A percentile compares a stretch with the other conserved stretches of the same genome.
Evolutionary conservation across 2,329 filamentous ascomycete genomes (phyloP).

Genomic region (Scleromitrula shiraiana): DNA sequence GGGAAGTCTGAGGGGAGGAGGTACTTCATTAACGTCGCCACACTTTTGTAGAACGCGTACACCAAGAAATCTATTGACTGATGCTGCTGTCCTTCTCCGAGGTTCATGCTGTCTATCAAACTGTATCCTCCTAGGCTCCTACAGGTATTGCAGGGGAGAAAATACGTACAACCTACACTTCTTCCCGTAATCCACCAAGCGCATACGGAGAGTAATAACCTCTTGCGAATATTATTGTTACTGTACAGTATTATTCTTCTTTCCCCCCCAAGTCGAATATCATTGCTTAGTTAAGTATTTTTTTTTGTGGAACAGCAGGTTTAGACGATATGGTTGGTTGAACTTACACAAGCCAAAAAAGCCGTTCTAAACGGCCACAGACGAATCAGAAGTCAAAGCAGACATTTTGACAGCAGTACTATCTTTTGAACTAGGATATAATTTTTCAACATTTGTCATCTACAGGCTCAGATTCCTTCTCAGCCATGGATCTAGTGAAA

Average conservation of each 20-base stretch:
- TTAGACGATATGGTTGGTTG: constrained; percentile 8
- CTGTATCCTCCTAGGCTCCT: too few species aligned
- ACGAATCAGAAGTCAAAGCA: constrained; percentile 8
- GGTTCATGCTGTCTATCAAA: constrained; percentile 9
- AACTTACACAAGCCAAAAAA: constrained; percentile 3
- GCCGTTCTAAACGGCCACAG: background rate
- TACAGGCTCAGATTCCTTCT: constrained; percentile 24
- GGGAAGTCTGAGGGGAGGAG: too few species aligned
- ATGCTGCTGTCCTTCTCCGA: constrained; percentile 3
- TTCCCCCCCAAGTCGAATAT: background rate
- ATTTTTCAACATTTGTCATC: constrained; percentile 13
- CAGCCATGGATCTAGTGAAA: constrained; percentile 15
- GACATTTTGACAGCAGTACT: constrained; percentile 8
- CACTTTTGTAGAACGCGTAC: constrained; percentile 6
- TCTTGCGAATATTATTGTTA: background rate
- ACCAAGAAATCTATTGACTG: background rate
- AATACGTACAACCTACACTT: too few species aligned
- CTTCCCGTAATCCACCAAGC: too few species aligned
- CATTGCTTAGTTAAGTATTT: constrained; percentile 1
- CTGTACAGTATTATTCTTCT: too few species aligned
- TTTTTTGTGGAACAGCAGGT: constrained; percentile 3
- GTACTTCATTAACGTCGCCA: constrained; percentile 4
- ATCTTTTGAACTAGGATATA: constrained; percentile 17
- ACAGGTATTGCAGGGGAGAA: constrained; percentile 3
- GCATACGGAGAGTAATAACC: too few species aligned